Evolutionary conservation across 495 filamentous ascomycete species (phyloP).

Genomic region (Copromyces sp.): DNA sequence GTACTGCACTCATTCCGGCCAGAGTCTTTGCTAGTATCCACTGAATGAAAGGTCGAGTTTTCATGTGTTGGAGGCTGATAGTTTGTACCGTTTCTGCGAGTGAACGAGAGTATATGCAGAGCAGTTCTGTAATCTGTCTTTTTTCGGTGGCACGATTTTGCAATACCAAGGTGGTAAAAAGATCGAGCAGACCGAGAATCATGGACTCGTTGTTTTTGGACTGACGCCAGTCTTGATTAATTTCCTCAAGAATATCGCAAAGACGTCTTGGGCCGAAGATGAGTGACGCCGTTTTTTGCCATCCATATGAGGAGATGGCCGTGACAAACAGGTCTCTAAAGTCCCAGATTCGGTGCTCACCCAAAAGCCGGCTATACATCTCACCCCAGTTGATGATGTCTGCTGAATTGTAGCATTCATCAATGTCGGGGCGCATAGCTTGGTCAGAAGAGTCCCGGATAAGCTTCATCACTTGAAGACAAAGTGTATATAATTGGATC

Average conservation of each 20-base stretch:
- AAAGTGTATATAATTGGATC: conserved; percentile 5
- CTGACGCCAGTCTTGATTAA: conserved; percentile 10
- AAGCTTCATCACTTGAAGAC: conserved; percentile 2
- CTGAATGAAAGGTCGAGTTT: conserved; percentile 13
- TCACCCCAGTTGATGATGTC: conserved; percentile 2
- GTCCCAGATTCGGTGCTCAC: conserved; percentile 13
- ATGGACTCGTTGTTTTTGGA: conserved; percentile 7
- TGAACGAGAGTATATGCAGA: neutral
- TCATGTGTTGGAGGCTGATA: conserved; percentile 9
- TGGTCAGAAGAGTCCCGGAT: neutral
- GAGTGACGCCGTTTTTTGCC: neutral
- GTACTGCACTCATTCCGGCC: conserved; percentile 1
- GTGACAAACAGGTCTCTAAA: conserved; percentile 12
- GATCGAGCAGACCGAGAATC: conserved; percentile 13
- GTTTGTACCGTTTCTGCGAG: conserved; percentile 4
- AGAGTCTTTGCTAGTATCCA: conserved; percentile 12
- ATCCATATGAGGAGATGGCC: conserved; percentile 6
- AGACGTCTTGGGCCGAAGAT: neutral
- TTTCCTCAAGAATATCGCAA: neutral
- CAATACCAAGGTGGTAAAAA: conserved; percentile 11
- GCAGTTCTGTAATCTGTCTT: neutral
- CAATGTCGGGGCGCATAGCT: neutral
- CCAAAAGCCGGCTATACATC: conserved; percentile 8
- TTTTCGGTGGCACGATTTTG: neutral
- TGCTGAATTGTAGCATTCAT: neutral